Base-by-base conservation (phyloP, 78 protist species). In the slime mould (Dictyostelium discoideum) region DNA sequence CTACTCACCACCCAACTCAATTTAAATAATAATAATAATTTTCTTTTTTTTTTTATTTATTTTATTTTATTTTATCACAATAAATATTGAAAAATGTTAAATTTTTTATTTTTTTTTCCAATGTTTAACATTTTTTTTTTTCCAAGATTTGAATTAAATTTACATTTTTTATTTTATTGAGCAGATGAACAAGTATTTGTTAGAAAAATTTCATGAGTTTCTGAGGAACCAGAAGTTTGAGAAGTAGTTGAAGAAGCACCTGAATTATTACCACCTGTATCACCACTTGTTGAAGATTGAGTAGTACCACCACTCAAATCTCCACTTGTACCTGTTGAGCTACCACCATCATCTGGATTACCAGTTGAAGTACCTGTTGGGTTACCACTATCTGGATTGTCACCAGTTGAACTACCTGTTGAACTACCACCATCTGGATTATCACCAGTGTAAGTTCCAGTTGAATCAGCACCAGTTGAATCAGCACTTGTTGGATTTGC, bases 1-100 rank as follows among this genome's bases (percentile, higher is more conserved):
- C 94, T 0, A 90, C 94, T 18, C 94, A 90, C 82, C 94, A 90
- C 72, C 93, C 93, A 20, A 69, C 76, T 4, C 22, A 46, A 72
- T 48, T 37, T 32, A 32, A 73, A 32, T 73, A 73, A 32, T 24
- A 16, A 9, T 44, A 44, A 44, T 44, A 5, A n/a, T n/a, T n/a
- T n/a, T 11, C 18, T 54, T 54, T 54, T 54, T 54, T 54, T 54
- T 16, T 54, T 16, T 54, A 14, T 44, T 7, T 44, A 2, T 44
- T 44, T 44, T 44, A 2, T 44, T 44, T 44, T 32, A 32, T 32
- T 32, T 32, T 32, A 32, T 32, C 37, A 32, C 37, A 32, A 32
- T 32, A 32, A 32, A 32, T 32, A 32, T 32, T 32, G 37, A 32
- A 32, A 32, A 11, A 50, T 11, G 13, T 10, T 10, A 50, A 11